phyloP scores from a whole-genome alignment of 352 stramenopile genomes.

The Nannochloropsis limnetica region DNA sequence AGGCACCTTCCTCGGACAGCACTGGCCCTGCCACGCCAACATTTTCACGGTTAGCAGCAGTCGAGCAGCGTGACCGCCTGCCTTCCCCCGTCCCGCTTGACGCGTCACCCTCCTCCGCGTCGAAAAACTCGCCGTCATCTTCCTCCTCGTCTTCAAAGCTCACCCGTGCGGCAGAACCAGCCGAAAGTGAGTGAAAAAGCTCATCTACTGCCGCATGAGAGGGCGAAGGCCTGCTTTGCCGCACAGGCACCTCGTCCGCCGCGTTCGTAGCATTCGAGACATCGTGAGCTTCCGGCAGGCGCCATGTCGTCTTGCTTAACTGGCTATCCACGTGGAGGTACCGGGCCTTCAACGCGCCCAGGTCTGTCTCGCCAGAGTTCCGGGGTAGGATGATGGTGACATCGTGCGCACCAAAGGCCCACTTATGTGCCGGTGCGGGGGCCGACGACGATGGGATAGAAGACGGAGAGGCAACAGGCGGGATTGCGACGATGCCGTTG shows the following conservation, averaged over 20 bases:
- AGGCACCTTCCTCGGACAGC: not conserved
- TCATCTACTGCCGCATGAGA: not conserved
- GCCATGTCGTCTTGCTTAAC: not conserved
- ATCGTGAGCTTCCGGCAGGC: not conserved
- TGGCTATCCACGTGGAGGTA: not conserved
- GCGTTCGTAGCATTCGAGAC: not conserved
- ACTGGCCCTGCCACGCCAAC: not conserved
- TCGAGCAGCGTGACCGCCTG: not conserved
- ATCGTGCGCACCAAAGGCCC: not conserved
- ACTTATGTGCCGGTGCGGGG: not conserved
- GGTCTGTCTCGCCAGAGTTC: conserved; percentile 7
- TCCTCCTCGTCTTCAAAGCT: not conserved
- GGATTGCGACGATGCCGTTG: not conserved
- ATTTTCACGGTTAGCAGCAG: not conserved
- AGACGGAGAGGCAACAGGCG: not conserved
- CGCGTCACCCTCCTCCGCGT: not conserved
- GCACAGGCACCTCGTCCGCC: not conserved
- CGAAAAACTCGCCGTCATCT: not conserved
- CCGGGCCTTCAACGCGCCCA: conserved; percentile 3
- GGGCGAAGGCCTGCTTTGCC: not conserved
- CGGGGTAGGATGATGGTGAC: not conserved
- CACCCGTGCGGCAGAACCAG: not conserved
- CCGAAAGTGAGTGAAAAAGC: not conserved
- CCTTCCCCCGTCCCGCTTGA: not conserved
- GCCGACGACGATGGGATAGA: not conserved